A percentile compares a stretch with the other conserved stretches of the same genome.
These are phyloP conservation scores for Wallacemonas collosoma DNA, from an alignment of 208 protist genomes.

Conservation along the genomic window DNA sequence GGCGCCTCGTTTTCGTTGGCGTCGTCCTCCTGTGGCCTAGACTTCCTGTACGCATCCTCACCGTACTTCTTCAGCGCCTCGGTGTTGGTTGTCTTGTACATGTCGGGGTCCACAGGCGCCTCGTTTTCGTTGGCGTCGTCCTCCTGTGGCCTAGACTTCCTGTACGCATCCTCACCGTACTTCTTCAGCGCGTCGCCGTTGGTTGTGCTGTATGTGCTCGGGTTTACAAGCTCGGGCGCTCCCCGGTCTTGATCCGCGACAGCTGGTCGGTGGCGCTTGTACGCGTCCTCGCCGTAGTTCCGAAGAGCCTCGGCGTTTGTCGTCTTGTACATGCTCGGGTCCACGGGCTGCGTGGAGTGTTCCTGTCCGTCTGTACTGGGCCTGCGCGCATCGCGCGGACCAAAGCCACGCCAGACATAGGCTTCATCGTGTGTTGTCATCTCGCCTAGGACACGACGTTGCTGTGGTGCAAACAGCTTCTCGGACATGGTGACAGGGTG, in stretches of 20 bases:
- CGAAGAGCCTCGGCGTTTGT: conserved; percentile 6
- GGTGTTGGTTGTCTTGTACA: conserved; percentile 59
- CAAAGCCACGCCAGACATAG: conserved; percentile 35
- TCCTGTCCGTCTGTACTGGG: conserved; percentile 10
- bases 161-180: conserved; percentile 35
- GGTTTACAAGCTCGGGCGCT: conserved; percentile 14
- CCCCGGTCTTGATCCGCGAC: neutral
- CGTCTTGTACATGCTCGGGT: conserved; percentile 14
- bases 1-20: conserved; percentile 19
- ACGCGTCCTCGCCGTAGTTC: conserved; percentile 32
- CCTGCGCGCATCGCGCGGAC: conserved; percentile 11
- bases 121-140: conserved; percentile 13
- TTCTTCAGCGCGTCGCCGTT: conserved; percentile 30
- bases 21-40: conserved; percentile 7
- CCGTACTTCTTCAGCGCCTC: conserved; percentile 48
- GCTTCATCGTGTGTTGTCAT: conserved; percentile 30
- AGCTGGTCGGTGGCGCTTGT: conserved; percentile 4
- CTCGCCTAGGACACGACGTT: conserved; percentile 5
- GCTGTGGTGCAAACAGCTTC: conserved; percentile 3
- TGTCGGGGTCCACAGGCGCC: conserved; percentile 44
- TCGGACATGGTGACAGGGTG: conserved; percentile 1
- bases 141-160: conserved; percentile 8
- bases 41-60: conserved; percentile 32
- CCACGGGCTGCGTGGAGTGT: conserved; percentile 9
- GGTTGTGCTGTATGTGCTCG: conserved; percentile 47